Conservation (phyloP, 2,329 filamentous ascomycete genomes). For the Aspergillus amoenus region DNA sequence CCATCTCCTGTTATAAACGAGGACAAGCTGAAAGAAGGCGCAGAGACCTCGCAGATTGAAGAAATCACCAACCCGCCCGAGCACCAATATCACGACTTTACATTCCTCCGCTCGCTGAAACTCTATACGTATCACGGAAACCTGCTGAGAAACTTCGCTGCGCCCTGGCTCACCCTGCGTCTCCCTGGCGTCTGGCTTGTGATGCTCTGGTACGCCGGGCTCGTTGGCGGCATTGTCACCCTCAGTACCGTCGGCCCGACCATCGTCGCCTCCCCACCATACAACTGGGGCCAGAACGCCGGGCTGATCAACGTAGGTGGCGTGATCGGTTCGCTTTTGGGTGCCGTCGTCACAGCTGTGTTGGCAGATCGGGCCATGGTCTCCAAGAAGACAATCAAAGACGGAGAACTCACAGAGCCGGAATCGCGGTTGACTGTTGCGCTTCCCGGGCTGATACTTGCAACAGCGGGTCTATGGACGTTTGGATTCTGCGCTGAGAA, state of each 20-base stretch:
- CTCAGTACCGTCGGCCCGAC: slow-evolving; percentile 10
- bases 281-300: slow-evolving; percentile 10
- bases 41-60: slow-evolving; percentile 5
- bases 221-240: slow-evolving; percentile 11
- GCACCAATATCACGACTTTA: not conserved
- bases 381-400: slow-evolving; percentile 6
- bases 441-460: slow-evolving; percentile 7
- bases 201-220: slow-evolving; percentile 13
- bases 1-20: not conserved
- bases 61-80: not conserved
- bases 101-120: slow-evolving; percentile 9
- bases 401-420: slow-evolving; percentile 6
- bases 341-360: not conserved
- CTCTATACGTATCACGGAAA: slow-evolving; percentile 9
- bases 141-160: not conserved
- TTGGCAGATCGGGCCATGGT: slow-evolving; percentile 6
- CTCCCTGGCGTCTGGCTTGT: slow-evolving; percentile 15
- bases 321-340: slow-evolving; percentile 5
- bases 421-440: slow-evolving; percentile 6
- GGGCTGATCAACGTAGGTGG: slow-evolving; percentile 11
- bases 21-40: slow-evolving; percentile 2
- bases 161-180: slow-evolving; percentile 9
- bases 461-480: slow-evolving; percentile 10
- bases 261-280: slow-evolving; percentile 8
- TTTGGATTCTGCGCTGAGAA: slow-evolving; percentile 12